Evolutionary conservation across 1,284 basidiomycete species (phyloP).

Genomic region (Naganishia sp.): DNA sequence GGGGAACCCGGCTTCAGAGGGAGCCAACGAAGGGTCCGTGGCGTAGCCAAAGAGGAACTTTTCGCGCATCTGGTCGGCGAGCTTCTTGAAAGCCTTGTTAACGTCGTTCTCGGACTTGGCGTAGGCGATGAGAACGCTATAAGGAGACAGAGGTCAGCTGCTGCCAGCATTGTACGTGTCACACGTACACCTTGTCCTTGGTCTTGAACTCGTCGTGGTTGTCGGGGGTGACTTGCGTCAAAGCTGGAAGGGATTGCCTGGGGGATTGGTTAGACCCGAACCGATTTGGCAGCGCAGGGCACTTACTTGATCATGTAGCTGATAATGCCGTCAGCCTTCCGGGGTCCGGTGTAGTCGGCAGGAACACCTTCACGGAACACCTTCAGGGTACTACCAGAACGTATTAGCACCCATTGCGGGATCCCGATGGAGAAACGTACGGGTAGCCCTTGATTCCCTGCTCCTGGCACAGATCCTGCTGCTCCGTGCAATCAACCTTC

Average conservation of each 20-base stretch:
- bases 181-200: slow-evolving; percentile 73
- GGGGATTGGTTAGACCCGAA: slow-evolving; percentile 30
- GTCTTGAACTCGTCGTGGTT: slow-evolving; percentile 84
- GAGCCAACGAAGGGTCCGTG: slow-evolving; percentile 69
- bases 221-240: slow-evolving; percentile 72
- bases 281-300: background rate
- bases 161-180: background rate
- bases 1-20: slow-evolving; percentile 72
- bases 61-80: slow-evolving; percentile 86
- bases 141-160: background rate
- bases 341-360: slow-evolving; percentile 78
- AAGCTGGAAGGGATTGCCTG: slow-evolving; percentile 93
- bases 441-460: slow-evolving; percentile 90
- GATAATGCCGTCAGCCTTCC: slow-evolving; percentile 95
- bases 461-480: slow-evolving; percentile 79
- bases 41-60: slow-evolving; percentile 88
- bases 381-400: slow-evolving; percentile 60
- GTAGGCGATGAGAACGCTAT: slow-evolving; percentile 78
- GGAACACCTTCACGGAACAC: slow-evolving; percentile 85
- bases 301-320: slow-evolving; percentile 96
- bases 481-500: slow-evolving; percentile 92
- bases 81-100: slow-evolving; percentile 70
- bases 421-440: slow-evolving; percentile 58
- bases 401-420: background rate
- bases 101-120: slow-evolving; percentile 67